Percentiles rank a stretch among this genome's conserved stretches.
phyloP scores from a whole-genome alignment of 169 alveolate species.

The Cryptosporidium andersoni region DNA sequence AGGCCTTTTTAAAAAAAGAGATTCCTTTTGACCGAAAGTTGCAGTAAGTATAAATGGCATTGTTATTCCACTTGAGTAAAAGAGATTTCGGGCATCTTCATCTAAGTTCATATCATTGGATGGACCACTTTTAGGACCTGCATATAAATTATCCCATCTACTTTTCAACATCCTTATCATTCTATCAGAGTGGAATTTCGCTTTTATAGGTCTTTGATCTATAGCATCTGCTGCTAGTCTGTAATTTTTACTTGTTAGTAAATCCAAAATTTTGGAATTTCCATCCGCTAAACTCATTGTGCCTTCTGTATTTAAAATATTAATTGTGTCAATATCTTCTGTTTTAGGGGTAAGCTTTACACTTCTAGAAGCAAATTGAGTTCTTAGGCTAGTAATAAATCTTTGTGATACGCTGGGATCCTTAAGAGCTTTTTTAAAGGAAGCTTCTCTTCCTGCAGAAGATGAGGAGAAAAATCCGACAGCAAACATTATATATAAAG shows the following conservation, averaged over 20 bases:
- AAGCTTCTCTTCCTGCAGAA: constrained; percentile 29
- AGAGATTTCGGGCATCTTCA: constrained; percentile 63
- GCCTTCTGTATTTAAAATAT: neutral
- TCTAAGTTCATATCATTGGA: neutral
- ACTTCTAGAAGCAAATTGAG: constrained; percentile 43
- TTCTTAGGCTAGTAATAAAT: constrained; percentile 23
- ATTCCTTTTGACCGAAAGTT: constrained; percentile 25
- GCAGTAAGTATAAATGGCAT: constrained; percentile 39
- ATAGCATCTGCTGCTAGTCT: constrained; percentile 36
- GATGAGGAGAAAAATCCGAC: constrained; percentile 46
- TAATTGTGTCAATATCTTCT: neutral
- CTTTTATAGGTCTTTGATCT: constrained; percentile 20
- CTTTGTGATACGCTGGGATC: constrained; percentile 22
- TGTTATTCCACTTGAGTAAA: constrained; percentile 38
- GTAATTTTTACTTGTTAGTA: constrained; percentile 6
- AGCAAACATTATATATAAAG: constrained; percentile 18
- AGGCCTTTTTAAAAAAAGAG: constrained; percentile 44
- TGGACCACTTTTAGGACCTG: constrained; percentile 8
- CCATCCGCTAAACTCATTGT: constrained; percentile 24
- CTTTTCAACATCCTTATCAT: constrained; percentile 30
- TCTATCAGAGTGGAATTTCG: constrained; percentile 15
- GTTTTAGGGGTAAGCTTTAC: constrained; percentile 30
- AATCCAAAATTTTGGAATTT: neutral
- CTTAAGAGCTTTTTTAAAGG: constrained; percentile 29
- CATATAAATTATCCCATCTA: constrained; percentile 40